phyloP scores from a whole-genome alignment of 148 eudicot genomes.

The Polygonum maritimum region DNA sequence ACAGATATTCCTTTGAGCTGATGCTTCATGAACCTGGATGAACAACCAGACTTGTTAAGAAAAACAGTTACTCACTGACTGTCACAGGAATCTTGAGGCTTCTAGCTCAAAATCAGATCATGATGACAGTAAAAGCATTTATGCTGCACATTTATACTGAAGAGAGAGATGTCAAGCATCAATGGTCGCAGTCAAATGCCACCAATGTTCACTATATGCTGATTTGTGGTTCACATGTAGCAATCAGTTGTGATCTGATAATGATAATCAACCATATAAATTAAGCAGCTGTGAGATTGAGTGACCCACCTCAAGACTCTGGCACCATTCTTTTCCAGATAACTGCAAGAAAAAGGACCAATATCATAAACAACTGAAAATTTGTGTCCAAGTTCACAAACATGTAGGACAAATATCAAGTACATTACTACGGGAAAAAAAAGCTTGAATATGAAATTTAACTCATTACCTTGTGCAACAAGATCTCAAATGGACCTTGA shows the following conservation, averaged over 20 bases:
- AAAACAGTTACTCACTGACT: neutral
- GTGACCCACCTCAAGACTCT: slow-evolving; percentile 72
- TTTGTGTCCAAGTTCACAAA: neutral
- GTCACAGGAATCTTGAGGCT: neutral
- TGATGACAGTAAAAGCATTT: neutral
- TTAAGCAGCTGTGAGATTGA: neutral
- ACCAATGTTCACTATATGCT: neutral
- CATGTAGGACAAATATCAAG: neutral
- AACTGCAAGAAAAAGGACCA: slow-evolving; percentile 45
- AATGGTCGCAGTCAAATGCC: neutral
- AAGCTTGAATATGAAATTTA: slow-evolving; percentile 3
- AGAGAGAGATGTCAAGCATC: neutral
- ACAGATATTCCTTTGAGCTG: neutral
- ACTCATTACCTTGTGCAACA: slow-evolving; percentile 71
- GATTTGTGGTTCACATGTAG: neutral
- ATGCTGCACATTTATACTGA: neutral
- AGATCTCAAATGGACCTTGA: slow-evolving; percentile 94
- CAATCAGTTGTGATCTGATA: neutral
- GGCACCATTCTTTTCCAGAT: slow-evolving; percentile 76
- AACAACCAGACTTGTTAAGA: neutral
- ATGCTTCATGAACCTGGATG: neutral
- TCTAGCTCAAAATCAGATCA: neutral
- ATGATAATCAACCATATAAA: neutral
- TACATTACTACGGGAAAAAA: neutral
- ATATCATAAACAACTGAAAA: neutral